A percentile compares a stretch with the other conserved stretches of the same genome.
phyloP scores from a whole-genome alignment of 345 rosid species.

The Hibiscus tridactylites region DNA sequence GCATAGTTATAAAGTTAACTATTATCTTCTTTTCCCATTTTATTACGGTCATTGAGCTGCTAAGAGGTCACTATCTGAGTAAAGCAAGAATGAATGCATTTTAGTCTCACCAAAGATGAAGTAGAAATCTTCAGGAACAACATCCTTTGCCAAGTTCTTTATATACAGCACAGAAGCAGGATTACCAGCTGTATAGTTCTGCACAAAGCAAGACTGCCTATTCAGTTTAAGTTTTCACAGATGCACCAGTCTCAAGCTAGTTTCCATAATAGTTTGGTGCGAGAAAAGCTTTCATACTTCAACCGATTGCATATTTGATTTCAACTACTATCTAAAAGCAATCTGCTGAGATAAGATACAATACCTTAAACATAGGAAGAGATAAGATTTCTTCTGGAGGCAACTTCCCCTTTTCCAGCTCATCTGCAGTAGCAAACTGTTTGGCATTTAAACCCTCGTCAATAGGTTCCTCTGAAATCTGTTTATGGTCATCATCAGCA shows the following conservation, averaged over 20 bases:
- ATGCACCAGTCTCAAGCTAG: not conserved
- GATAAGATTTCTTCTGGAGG: conserved; percentile 85
- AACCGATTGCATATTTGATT: not conserved
- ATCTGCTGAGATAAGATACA: not conserved
- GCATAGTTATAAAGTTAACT: not conserved
- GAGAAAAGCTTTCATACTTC: not conserved
- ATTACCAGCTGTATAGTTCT: conserved; percentile 82
- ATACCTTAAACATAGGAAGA: conserved; percentile 50
- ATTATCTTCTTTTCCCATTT: not conserved
- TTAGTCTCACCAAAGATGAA: conserved; percentile 66
- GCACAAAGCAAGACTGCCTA: conserved; percentile 19
- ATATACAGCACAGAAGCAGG: conserved; percentile 76
- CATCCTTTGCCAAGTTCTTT: conserved; percentile 88
- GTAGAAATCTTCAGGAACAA: conserved; percentile 69
- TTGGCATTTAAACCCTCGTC: conserved; percentile 5
- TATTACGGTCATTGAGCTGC: not conserved
- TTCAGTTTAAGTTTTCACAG: not conserved
- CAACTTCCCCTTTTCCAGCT: conserved; percentile 59
- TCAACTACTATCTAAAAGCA: conserved; percentile 5
- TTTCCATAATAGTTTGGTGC: not conserved
- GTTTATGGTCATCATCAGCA: conserved; percentile 20
- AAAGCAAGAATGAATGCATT: not conserved
- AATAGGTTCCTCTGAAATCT: conserved; percentile 31
- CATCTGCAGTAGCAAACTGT: conserved; percentile 2
- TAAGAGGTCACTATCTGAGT: not conserved